These are phyloP conservation scores for Chlamydomonas sp. DNA, from an alignment of 139 green algal genomes.

Conservation along the genomic window DNA sequence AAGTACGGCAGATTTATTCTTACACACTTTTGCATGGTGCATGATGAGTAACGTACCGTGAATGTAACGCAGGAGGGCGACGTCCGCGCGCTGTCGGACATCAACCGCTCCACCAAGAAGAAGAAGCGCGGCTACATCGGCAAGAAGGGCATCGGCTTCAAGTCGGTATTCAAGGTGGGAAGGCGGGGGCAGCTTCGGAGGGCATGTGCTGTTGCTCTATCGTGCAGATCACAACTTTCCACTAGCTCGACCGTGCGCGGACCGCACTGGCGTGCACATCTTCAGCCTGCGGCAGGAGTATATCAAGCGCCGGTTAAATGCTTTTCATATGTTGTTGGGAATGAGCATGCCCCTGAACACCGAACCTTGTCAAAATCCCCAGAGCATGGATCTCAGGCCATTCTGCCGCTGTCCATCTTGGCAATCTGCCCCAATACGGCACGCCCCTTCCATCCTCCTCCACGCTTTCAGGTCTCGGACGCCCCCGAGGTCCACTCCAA, in stretches of 20 bases:
- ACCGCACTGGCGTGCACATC: too few relatives aligned
- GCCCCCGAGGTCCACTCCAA: slow-evolving; percentile 47
- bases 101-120: slow-evolving; percentile 12
- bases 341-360: too few relatives aligned
- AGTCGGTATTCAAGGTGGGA: slow-evolving; percentile 33
- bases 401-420: neutral
- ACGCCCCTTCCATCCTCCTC: neutral
- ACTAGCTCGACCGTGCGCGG: too few relatives aligned
- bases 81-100: slow-evolving; percentile 9
- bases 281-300: too few relatives aligned
- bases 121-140: slow-evolving; percentile 38
- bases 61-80: neutral
- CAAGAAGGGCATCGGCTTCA: slow-evolving; percentile 61
- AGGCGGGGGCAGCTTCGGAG: neutral
- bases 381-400: too few relatives aligned
- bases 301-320: too few relatives aligned
- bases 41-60: too few relatives aligned
- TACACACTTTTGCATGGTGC: too few relatives aligned
- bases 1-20: too few relatives aligned
- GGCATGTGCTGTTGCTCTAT: neutral
- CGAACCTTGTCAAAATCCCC: too few relatives aligned
- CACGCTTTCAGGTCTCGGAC: slow-evolving; percentile 17
- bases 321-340: too few relatives aligned
- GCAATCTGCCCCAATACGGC: neutral
- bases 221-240: neutral